phyloP scores from a whole-genome alignment of 2,329 filamentous ascomycete genomes.

The Sclerotinia minor region DNA sequence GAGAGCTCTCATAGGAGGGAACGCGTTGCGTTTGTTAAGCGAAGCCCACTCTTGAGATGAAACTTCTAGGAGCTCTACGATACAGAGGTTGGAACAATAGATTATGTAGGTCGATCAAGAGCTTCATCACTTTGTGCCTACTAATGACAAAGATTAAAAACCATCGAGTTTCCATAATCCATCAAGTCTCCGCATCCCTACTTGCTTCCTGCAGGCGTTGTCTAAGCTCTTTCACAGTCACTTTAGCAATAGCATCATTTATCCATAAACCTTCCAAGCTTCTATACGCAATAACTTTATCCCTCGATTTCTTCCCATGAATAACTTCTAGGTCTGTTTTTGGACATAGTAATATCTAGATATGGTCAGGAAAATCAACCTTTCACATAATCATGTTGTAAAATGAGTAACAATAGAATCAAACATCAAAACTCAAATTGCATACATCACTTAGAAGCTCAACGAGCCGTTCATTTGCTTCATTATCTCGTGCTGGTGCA shows the following conservation, averaged over 20 bases:
- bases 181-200: slow-evolving; percentile 26
- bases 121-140: background rate
- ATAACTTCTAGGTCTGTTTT: slow-evolving; percentile 64
- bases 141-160: no score
- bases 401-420: background rate
- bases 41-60: background rate
- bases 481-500: slow-evolving; percentile 64
- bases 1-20: background rate
- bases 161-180: background rate
- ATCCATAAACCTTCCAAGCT: slow-evolving; percentile 36
- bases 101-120: no score
- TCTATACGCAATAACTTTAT: slow-evolving; percentile 57
- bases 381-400: background rate
- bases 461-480: slow-evolving; percentile 67
- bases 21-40: background rate
- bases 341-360: slow-evolving; percentile 57
- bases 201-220: slow-evolving; percentile 30
- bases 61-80: background rate
- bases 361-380: background rate
- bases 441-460: slow-evolving; percentile 60
- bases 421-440: background rate
- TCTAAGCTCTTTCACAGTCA: slow-evolving; percentile 36
- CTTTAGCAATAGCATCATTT: slow-evolving; percentile 39
- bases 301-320: slow-evolving; percentile 62
- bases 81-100: background rate